These are phyloP conservation scores for Erysiphe neolycopersici DNA, from an alignment of 2,329 filamentous ascomycete genomes.

Conservation along the genomic window DNA sequence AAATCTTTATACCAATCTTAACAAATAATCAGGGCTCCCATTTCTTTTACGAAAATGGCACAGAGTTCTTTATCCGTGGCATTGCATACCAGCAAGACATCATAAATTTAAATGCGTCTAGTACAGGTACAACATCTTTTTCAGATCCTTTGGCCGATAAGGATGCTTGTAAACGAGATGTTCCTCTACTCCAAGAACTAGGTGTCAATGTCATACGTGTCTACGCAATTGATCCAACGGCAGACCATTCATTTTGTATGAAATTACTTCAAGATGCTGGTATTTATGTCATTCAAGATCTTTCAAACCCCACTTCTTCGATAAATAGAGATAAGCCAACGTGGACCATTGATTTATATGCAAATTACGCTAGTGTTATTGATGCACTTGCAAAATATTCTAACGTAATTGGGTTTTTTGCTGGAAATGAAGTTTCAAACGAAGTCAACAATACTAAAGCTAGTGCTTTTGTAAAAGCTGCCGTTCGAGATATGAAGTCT, in stretches of 20 bases:
- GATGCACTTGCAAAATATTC: conserved; percentile 58
- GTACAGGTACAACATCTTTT: conserved; percentile 28
- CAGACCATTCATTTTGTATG: conserved; percentile 70
- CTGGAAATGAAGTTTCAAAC: conserved; percentile 93
- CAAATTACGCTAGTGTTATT: conserved; percentile 61
- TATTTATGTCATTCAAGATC: conserved; percentile 86
- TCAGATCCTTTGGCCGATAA: conserved; percentile 58
- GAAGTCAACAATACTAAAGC: conserved; percentile 65
- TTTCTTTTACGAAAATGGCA: conserved; percentile 25
- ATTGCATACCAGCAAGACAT: conserved; percentile 82
- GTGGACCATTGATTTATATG: conserved; percentile 58
- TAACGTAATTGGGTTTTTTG: conserved; percentile 94
- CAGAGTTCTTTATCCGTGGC: conserved; percentile 82
- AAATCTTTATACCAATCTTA: neutral
- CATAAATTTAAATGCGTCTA: conserved; percentile 23
- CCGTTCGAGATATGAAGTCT: conserved; percentile 2
- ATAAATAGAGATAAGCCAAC: conserved; percentile 58
- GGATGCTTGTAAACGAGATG: conserved; percentile 51
- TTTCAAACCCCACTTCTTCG: conserved; percentile 54
- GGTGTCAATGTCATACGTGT: conserved; percentile 84
- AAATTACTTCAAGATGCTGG: conserved; percentile 50
- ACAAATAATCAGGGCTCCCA: conserved; percentile 11
- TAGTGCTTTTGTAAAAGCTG: conserved; percentile 67
- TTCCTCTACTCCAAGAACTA: conserved; percentile 53
- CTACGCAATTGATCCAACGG: conserved; percentile 64